Evolutionary conservation across 257 asterid species (phyloP).

Genomic region (Fraxinus cuspidata): DNA sequence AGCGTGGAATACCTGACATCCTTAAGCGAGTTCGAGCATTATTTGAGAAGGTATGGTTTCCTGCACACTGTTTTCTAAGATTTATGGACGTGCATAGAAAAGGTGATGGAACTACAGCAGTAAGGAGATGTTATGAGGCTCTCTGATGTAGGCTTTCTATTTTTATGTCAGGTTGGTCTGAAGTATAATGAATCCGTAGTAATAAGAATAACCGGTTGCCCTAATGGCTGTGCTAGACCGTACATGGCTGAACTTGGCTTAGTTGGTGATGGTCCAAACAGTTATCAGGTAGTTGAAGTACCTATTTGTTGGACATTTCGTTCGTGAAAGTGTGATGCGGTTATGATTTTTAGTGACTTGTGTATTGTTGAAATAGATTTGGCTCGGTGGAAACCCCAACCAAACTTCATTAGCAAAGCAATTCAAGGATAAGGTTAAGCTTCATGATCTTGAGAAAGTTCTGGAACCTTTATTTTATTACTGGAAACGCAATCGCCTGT

Average conservation of each 20-base stretch:
- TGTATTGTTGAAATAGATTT: conserved; percentile 47
- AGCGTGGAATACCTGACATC: conserved; percentile 91
- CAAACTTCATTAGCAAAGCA: conserved; percentile 72
- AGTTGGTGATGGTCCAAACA: conserved; percentile 95
- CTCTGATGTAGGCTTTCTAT: conserved; percentile 5
- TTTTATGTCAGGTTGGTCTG: conserved; percentile 79
- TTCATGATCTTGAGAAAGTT: conserved; percentile 89
- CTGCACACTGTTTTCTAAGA: conserved; percentile 7
- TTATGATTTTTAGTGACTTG: neutral
- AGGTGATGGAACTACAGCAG: conserved; percentile 5
- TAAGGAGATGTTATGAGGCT: conserved; percentile 14
- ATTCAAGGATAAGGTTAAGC: conserved; percentile 86
- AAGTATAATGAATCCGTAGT: conserved; percentile 81
- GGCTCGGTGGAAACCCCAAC: conserved; percentile 95
- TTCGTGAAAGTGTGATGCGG: neutral
- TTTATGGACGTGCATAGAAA: conserved; percentile 7
- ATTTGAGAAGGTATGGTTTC: conserved; percentile 67
- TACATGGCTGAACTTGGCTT: conserved; percentile 99
- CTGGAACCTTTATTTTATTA: conserved; percentile 85
- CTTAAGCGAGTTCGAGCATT: conserved; percentile 86
- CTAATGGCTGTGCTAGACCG: conserved; percentile 98
- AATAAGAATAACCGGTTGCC: conserved; percentile 95
- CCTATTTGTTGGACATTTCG: conserved; percentile 4
- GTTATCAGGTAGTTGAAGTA: conserved; percentile 69
- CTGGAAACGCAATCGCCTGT: conserved; percentile 77